These are phyloP conservation scores for Phoma sp. DNA, from an alignment of 2,329 filamentous ascomycete species.

Conservation along the genomic window DNA sequence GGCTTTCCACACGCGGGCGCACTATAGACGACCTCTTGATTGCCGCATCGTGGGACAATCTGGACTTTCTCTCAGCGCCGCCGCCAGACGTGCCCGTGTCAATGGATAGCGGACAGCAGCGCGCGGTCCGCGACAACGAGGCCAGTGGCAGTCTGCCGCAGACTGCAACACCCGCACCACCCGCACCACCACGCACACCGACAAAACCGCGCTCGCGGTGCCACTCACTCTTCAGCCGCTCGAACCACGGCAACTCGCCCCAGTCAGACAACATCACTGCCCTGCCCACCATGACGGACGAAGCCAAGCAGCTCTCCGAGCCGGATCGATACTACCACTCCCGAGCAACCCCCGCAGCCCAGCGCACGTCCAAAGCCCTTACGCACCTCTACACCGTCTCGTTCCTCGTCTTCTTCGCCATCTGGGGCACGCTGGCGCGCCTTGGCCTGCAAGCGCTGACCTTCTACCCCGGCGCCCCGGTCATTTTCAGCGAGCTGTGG, in stretches of 20 bases:
- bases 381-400: constrained; percentile 70
- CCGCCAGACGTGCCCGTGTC: constrained; percentile 22
- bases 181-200: constrained; percentile 13
- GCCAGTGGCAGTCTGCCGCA: constrained; percentile 1
- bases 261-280: constrained; percentile 38
- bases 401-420: constrained; percentile 84
- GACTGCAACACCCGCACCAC: constrained; percentile 1
- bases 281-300: constrained; percentile 31
- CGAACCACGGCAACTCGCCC: constrained; percentile 15
- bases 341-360: constrained; percentile 19
- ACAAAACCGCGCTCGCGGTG: constrained; percentile 19
- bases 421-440: constrained; percentile 83
- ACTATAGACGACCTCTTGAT: constrained; percentile 22
- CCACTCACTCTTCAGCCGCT: constrained; percentile 11
- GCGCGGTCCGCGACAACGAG: background rate
- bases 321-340: constrained; percentile 21
- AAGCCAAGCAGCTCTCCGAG: constrained; percentile 8
- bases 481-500: constrained; percentile 81
- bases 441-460: constrained; percentile 82
- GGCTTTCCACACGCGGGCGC: constrained; percentile 16
- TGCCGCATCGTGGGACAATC: constrained; percentile 30
- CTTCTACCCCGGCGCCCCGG: constrained; percentile 77
- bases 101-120: background rate
- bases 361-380: constrained; percentile 36
- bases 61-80: constrained; percentile 30